Base-by-base conservation (phyloP, 2,329 filamentous ascomycete species). In the Chalaropsis thielavioides region DNA sequence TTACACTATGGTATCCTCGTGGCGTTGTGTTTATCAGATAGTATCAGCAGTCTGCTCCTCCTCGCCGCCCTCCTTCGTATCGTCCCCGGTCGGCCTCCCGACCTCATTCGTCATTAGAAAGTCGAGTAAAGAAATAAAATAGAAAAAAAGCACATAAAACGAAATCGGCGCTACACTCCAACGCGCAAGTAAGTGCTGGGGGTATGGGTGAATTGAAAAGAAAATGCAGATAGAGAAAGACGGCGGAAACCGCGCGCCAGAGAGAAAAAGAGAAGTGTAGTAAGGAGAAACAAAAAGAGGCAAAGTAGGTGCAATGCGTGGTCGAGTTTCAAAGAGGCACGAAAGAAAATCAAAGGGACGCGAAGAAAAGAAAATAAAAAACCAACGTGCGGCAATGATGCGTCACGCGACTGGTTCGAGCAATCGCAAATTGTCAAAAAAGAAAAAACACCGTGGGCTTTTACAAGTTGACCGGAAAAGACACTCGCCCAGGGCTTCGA, bases 141-240 rank as follows among this genome's bases (percentile, higher is more conserved):
- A 58, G 7, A 31, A 58, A 35, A 58, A 58, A 58, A 35, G 51
- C 51, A 58, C 51, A 31, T 58, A 15, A 38, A 58, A 58, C 24
- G 24, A 56, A 58, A 58, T 58, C 27, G 51, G 51, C 51, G 51
- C 51, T 58, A 58, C 51, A 58, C 51, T 58, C 51, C 51, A 58
- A 58, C 51, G 51, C 51, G 51, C 51, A 58, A 58, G 15, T 35
- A 51, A 49, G 27, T 51, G 49, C 60, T 40, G 60, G 31, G 51
- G 51, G 51, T 58, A 58, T 58, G 51, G 51, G 24, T 58, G 51
- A 58, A 58, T 51, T 31, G 19, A 61, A 65, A 56, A 54, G 15
- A 40, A 64, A 61, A 61, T 43, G 27, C 51, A 58, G 51, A 35
- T 27, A 31, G 35, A 31, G 17, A 24, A 51, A 51, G 35, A 38